Evolutionary conservation across 1,284 basidiomycete genomes (phyloP), one percentile per base, ranked within the genome.

Genomic region (Cutaneotrichosporon mucoides): DNA sequence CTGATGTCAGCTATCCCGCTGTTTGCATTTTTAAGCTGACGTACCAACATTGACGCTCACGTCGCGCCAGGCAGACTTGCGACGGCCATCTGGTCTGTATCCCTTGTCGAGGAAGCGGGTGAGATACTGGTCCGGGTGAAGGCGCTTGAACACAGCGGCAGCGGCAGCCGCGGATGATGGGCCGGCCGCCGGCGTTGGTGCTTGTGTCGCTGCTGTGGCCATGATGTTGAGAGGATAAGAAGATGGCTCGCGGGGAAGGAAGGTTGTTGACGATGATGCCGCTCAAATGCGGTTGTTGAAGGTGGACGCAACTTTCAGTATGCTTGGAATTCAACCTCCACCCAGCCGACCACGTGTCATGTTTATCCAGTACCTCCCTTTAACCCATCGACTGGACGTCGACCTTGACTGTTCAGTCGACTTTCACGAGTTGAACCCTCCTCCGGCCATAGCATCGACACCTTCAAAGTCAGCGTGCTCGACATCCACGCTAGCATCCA

Each of bases 121-220:
- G 49, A 92, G 83, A 73, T 92, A 93, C 24, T 85, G 82, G 46
- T 83, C 83, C 0, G 91, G 90, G 70, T 92, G 89, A 1, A 94
- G 81, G 5, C 89, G 85, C 71, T 90, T 87, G 77, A 90, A 93
- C 9, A 87, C 85, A 2, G 85, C 82, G 0, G 87, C 86, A 69
- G 65, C 2, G 2, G 24, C 24, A 3, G 24, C 24, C 3, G 24
- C 60, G 13, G 64, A 57, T 4, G 87, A 86, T 70, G 66, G 56
- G 0, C 59, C 59, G 4, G 64, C 57, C 6, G 63, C 44, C 11
- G 24, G 12, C 6, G 44, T 46, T 35, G 36, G 53, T 4, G 43
- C 7, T 15, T 52, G 48, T 5, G n/a, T n/a, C n/a, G 16, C 42
- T 34, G 56, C 54, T 37, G 62, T 41, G 2, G 56, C 56, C 62